Conservation (phyloP, 805 yeast species). For the Cyberlindnera misumaiensis region DNA sequence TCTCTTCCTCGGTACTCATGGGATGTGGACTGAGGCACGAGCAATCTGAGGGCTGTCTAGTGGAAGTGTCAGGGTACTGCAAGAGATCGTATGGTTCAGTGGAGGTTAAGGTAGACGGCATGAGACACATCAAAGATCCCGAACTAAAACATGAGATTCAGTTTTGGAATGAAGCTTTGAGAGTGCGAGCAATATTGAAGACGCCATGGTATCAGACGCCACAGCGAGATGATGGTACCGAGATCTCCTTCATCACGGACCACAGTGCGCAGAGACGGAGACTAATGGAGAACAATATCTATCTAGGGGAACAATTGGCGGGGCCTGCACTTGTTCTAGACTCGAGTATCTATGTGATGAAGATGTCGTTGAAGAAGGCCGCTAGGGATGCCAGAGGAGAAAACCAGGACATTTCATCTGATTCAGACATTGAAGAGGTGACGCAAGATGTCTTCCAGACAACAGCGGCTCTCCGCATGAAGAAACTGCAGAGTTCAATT, state of each 20-base stretch:
- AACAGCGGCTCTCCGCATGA: neutral
- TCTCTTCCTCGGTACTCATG: conserved; percentile 15
- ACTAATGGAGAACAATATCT: conserved; percentile 2
- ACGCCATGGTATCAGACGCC: conserved; percentile 30
- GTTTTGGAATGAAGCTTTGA: conserved; percentile 30
- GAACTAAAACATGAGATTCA: conserved; percentile 25
- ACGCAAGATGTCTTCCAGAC: conserved; percentile 6
- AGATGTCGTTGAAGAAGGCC: conserved; percentile 3
- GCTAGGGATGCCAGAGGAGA: conserved; percentile 11
- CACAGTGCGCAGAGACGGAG: conserved; percentile 4
- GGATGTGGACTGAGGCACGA: conserved; percentile 18
- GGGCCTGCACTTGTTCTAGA: conserved; percentile 12
- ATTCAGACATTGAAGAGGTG: conserved; percentile 8
- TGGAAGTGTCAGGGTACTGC: conserved; percentile 24
- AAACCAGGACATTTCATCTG: conserved; percentile 8
- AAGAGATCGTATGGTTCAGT: conserved; percentile 10
- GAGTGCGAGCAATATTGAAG: conserved; percentile 18
- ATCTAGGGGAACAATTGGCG: neutral
- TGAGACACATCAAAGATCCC: conserved; percentile 20
- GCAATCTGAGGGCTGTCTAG: conserved; percentile 20
- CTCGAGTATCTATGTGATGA: conserved; percentile 16
- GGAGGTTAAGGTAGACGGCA: conserved; percentile 27
- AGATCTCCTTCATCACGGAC: conserved; percentile 1
- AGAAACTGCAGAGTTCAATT: neutral
- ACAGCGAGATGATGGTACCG: conserved; percentile 8